Evolutionary conservation across 23 red algal species (phyloP).

Genomic region (Gracilaria domingensis): DNA sequence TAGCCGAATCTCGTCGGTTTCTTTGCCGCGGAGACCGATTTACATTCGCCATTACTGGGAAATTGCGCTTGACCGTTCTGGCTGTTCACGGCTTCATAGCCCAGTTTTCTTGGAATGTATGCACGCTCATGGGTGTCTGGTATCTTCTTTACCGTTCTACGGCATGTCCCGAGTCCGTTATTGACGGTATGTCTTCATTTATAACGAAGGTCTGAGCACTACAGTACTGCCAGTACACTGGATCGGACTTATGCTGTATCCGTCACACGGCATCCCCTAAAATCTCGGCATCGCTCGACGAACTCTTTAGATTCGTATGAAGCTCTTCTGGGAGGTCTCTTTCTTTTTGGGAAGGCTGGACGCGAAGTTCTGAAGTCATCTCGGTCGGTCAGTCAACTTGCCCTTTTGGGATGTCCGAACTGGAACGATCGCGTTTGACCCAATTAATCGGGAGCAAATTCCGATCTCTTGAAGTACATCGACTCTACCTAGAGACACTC

Average conservation of each 20-base stretch:
- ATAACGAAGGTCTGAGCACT: neutral
- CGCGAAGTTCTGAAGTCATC: too few species aligned
- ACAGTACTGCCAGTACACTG: too few species aligned
- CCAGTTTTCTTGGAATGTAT: too few species aligned
- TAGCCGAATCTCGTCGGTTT: too few species aligned
- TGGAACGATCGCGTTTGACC: too few species aligned
- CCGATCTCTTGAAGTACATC: neutral
- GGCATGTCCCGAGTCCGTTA: constrained; percentile 2
- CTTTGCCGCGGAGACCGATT: too few species aligned
- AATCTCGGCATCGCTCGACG: neutral
- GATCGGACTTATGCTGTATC: neutral
- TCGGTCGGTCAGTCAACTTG: too few species aligned
- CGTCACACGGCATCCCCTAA: neutral
- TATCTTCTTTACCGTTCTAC: neutral
- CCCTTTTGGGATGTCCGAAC: too few species aligned
- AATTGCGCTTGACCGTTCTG: too few species aligned
- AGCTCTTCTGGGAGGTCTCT: neutral
- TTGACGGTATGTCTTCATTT: neutral
- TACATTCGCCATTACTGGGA: too few species aligned
- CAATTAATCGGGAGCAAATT: constrained; percentile 2
- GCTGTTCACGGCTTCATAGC: too few species aligned
- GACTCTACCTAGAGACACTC: neutral
- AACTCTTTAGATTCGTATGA: neutral
- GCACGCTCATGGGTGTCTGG: neutral
- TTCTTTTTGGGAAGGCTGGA: neutral